Conservation (phyloP, 495 filamentous ascomycete species). For the Geopyxis carbonaria region DNA sequence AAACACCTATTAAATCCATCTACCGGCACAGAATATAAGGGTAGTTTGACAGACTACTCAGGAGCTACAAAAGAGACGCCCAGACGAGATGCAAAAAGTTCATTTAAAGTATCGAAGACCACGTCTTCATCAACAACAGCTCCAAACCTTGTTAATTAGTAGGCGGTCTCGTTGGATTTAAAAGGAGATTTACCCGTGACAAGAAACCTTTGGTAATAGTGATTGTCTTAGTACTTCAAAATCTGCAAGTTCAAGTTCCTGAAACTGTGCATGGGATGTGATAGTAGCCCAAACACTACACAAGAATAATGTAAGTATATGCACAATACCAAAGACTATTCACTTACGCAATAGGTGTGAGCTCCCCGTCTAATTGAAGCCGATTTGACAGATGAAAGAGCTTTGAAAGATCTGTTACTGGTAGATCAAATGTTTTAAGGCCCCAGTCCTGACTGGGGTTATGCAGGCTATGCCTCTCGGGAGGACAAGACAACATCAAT, state of each 20-base stretch:
- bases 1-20: too few relatives aligned
- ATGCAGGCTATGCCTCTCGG: conserved; percentile 32
- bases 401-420: conserved; percentile 54
- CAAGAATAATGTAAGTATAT: too few relatives aligned
- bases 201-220: conserved; percentile 63
- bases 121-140: conserved; percentile 85
- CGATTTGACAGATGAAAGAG: conserved; percentile 70
- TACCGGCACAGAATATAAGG: too few relatives aligned
- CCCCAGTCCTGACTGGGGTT: conserved; percentile 29
- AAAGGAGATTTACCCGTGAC: conserved; percentile 61
- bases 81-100: conserved; percentile 19
- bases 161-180: background rate
- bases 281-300: conserved; percentile 59
- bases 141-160: conserved; percentile 41
- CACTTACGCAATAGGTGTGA: conserved; percentile 73
- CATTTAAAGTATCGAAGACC: conserved; percentile 66
- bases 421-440: conserved; percentile 50
- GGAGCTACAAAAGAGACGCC: background rate
- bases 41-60: too few relatives aligned
- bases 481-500: conserved; percentile 77
- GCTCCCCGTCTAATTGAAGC: conserved; percentile 75
- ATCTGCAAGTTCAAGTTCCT: conserved; percentile 47
- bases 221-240: conserved; percentile 55
- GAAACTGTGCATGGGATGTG: conserved; percentile 49
- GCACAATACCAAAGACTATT: conserved; percentile 1